Evolutionary conservation across 2,329 filamentous ascomycete genomes (phyloP).

Genomic region (Emmonsiellopsis sp.): DNA sequence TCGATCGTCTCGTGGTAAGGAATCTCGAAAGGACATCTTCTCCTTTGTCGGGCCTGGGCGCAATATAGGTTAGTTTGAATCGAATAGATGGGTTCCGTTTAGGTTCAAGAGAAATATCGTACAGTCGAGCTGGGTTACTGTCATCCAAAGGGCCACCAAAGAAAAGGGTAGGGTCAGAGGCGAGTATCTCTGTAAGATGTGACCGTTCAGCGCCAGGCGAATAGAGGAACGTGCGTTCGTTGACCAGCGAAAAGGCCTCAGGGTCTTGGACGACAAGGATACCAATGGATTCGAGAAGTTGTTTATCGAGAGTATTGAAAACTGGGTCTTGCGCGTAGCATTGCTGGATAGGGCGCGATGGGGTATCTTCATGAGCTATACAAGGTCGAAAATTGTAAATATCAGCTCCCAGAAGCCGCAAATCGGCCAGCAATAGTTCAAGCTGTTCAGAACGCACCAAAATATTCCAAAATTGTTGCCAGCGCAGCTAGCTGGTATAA

Average conservation of each 20-base stretch:
- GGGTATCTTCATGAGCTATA: neutral
- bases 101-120: neutral
- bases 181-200: constrained; percentile 44
- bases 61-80: neutral
- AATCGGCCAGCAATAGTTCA: neutral
- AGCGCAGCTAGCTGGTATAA: constrained; percentile 33
- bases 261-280: constrained; percentile 40
- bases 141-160: constrained; percentile 43
- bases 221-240: constrained; percentile 45
- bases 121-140: neutral
- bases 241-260: constrained; percentile 42
- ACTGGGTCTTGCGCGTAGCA: constrained; percentile 47
- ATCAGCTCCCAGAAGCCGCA: constrained; percentile 4
- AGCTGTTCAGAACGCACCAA: constrained; percentile 15
- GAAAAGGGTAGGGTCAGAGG: constrained; percentile 42
- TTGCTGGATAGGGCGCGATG: constrained; percentile 29
- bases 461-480: constrained; percentile 18
- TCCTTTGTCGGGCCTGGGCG: constrained; percentile 11
- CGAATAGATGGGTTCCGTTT: constrained; percentile 1
- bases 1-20: constrained; percentile 14
- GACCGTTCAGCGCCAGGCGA: constrained; percentile 49
- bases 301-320: constrained; percentile 34
- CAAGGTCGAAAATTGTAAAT: neutral
- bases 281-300: constrained; percentile 25
- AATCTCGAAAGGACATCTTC: constrained; percentile 16